Evolutionary conservation across 345 rosid genomes (phyloP).

Genomic region (Nephelium lappaceum): DNA sequence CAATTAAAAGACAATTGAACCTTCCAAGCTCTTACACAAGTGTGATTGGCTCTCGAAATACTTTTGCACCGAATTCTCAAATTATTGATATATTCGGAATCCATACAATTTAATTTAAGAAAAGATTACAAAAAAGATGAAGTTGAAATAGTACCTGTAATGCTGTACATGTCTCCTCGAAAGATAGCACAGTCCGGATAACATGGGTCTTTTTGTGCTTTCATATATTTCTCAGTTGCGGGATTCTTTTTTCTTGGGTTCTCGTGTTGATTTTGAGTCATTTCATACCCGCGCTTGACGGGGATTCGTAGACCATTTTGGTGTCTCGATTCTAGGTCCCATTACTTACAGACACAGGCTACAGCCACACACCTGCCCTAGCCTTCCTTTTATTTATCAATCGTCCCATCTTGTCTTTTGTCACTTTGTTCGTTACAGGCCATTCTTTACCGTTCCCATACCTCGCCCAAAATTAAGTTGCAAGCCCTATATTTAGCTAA

Average conservation of each 20-base stretch:
- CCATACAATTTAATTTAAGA: no score
- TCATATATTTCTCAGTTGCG: background rate
- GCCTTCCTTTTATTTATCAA: background rate
- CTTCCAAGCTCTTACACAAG: no score
- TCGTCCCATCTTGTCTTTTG: background rate
- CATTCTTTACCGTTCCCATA: no score
- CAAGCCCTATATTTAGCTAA: no score
- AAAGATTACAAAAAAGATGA: background rate
- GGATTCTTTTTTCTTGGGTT: conserved; percentile 18
- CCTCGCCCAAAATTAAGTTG: no score
- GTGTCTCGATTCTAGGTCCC: conserved; percentile 4
- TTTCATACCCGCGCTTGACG: conserved; percentile 18
- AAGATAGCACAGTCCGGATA: conserved; percentile 8
- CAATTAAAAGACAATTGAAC: no score
- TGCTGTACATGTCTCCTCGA: conserved; percentile 11
- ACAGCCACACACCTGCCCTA: background rate
- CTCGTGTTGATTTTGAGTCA: conserved; percentile 9
- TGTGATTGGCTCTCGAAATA: no score
- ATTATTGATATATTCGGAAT: no score
- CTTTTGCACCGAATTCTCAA: background rate
- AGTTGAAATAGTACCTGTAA: background rate
- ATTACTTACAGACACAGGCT: no score
- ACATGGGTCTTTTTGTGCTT: background rate
- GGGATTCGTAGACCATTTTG: conserved; percentile 20
- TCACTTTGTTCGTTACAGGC: background rate